Conservation (phyloP, 306 rosid genomes). For the Phaseolus lunatus region DNA sequence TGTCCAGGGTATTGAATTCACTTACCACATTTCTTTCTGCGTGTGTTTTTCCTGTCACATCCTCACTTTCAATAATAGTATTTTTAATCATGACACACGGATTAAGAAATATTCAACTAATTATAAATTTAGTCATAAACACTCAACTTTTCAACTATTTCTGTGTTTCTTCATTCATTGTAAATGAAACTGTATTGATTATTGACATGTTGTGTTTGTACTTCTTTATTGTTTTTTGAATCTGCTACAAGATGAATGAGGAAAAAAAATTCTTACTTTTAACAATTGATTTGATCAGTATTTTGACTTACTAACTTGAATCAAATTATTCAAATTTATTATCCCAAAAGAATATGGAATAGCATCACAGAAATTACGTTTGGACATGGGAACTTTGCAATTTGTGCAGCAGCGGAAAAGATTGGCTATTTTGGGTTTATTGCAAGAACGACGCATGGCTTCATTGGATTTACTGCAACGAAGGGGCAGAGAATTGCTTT, state of each 20-base stretch:
- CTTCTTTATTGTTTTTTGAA: too few species aligned
- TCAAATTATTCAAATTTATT: background rate
- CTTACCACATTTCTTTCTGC: background rate
- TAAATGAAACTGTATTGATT: too few species aligned
- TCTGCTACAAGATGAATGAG: too few species aligned
- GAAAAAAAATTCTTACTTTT: too few species aligned
- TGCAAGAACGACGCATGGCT: background rate
- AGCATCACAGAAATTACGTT: background rate
- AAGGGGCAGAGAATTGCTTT: background rate
- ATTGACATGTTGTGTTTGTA: too few species aligned
- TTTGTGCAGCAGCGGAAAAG: conserved; percentile 1
- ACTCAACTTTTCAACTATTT: too few species aligned
- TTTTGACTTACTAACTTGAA: background rate
- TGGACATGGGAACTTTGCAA: background rate
- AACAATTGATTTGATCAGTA: background rate
- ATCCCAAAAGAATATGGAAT: background rate
- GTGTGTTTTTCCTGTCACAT: background rate
- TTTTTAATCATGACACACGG: too few species aligned
- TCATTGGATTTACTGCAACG: background rate
- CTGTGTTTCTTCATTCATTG: too few species aligned
- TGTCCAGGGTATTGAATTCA: background rate
- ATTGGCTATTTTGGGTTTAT: background rate
- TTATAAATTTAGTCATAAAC: too few species aligned
- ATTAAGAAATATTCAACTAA: too few species aligned
- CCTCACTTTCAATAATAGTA: too few species aligned